Conservation (phyloP, 768 basidiomycete genomes). For the Kwoniella botswanensis region DNA sequence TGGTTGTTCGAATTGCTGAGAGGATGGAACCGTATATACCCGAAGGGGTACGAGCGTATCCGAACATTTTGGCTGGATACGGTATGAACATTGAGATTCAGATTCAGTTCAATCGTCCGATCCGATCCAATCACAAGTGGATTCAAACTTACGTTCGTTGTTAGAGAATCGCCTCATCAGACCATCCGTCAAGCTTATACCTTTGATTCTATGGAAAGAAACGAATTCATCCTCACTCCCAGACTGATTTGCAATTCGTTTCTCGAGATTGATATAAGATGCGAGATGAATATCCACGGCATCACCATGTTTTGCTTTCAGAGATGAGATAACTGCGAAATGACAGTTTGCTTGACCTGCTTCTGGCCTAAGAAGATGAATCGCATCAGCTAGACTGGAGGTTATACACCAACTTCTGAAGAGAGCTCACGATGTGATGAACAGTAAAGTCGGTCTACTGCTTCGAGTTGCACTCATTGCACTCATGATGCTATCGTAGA, state of each 20-base stretch:
- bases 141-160: neutral
- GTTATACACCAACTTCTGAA: no score
- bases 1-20: neutral
- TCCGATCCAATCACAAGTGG: neutral
- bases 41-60: neutral
- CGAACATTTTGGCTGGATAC: neutral
- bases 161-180: neutral
- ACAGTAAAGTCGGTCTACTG: neutral
- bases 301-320: slow-evolving; percentile 18
- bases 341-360: slow-evolving; percentile 31
- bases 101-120: neutral
- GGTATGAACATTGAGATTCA: neutral
- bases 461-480: neutral
- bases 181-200: slow-evolving; percentile 1
- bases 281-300: slow-evolving; percentile 27
- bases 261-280: slow-evolving; percentile 3
- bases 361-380: slow-evolving; percentile 24
- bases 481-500: neutral
- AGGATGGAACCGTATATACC: slow-evolving; percentile 1
- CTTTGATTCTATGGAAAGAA: slow-evolving; percentile 23
- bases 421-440: neutral
- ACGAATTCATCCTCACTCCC: neutral
- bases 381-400: no score
- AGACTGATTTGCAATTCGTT: slow-evolving; percentile 1
- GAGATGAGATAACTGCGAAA: slow-evolving; percentile 26